Evolutionary conservation across 1,284 basidiomycete species (phyloP).

Genomic region (Trametes pubescens): DNA sequence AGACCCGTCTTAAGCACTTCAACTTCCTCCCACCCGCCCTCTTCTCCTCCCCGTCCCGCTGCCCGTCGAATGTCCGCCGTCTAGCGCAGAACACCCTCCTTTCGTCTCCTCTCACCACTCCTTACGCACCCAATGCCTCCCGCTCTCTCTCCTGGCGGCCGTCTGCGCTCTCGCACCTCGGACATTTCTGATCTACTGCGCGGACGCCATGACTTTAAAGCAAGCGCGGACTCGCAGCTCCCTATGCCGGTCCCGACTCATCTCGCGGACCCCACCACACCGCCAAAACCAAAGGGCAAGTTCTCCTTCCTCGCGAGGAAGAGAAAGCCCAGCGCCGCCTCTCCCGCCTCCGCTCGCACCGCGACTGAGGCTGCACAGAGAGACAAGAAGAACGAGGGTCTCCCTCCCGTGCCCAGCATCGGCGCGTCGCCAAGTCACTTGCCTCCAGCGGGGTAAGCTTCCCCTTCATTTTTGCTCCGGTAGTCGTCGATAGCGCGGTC

Average conservation of each 20-base stretch:
- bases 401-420: constrained; percentile 22
- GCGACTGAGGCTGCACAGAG: constrained; percentile 9
- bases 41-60: constrained; percentile 7
- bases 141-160: constrained; percentile 33
- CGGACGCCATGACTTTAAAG: constrained; percentile 33
- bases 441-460: constrained; percentile 25
- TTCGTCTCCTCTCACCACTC: not conserved
- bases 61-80: constrained; percentile 12
- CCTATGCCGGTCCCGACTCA: constrained; percentile 30
- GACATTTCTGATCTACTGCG: constrained; percentile 46
- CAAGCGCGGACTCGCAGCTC: constrained; percentile 26
- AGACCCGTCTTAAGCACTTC: constrained; percentile 2
- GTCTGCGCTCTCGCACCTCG: constrained; percentile 45
- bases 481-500: constrained; percentile 20
- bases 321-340: constrained; percentile 38
- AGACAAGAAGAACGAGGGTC: constrained; percentile 11
- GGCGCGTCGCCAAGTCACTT: constrained; percentile 11
- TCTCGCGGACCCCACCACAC: constrained; percentile 25
- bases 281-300: constrained; percentile 39
- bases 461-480: constrained; percentile 12
- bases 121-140: constrained; percentile 31
- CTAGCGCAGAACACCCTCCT: constrained; percentile 10
- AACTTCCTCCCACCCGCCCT: constrained; percentile 6
- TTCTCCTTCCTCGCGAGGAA: constrained; percentile 40
- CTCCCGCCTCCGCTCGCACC: constrained; percentile 32